Evolutionary conservation across 192 early-diverging fungal genomes (phyloP).

Genomic region (Glomus cerebriforme): DNA sequence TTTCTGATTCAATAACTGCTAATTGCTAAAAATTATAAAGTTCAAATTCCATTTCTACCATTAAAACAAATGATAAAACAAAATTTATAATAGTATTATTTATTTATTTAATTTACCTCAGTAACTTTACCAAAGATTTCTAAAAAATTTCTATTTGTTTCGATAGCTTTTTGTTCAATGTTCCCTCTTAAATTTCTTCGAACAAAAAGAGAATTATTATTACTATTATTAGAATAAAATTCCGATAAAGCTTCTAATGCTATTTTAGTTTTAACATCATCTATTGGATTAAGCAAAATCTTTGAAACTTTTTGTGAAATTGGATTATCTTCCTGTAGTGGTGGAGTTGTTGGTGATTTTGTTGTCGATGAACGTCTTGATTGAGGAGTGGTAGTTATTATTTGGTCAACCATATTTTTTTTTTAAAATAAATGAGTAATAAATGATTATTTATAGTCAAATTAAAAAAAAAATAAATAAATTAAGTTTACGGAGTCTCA

Average conservation of each 20-base stretch:
- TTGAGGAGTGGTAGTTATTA: background rate
- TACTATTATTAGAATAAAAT: constrained; percentile 46
- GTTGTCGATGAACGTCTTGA: background rate
- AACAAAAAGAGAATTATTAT: constrained; percentile 47
- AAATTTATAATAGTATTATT: background rate
- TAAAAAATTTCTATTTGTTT: constrained; percentile 57
- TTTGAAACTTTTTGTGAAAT: constrained; percentile 49
- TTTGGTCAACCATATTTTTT: background rate
- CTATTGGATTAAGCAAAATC: constrained; percentile 54
- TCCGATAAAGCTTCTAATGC: constrained; percentile 64
- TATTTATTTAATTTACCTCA: constrained; percentile 35
- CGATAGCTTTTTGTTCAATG: constrained; percentile 58
- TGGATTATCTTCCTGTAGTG: constrained; percentile 39
- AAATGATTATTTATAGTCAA: no score
- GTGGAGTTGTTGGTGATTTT: constrained; percentile 22
- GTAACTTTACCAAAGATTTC: constrained; percentile 57
- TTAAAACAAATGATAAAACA: background rate
- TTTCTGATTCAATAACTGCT: constrained; percentile 58
- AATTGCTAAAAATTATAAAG: constrained; percentile 52
- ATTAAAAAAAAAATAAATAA: no score
- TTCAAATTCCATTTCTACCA: no score
- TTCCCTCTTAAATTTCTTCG: constrained; percentile 61
- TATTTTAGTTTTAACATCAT: constrained; percentile 63
- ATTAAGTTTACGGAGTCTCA: no score
- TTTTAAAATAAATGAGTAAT: no score